Evolutionary conservation across 2,329 filamentous ascomycete genomes (phyloP).

Genomic region (Dactylellina drechsleri): DNA sequence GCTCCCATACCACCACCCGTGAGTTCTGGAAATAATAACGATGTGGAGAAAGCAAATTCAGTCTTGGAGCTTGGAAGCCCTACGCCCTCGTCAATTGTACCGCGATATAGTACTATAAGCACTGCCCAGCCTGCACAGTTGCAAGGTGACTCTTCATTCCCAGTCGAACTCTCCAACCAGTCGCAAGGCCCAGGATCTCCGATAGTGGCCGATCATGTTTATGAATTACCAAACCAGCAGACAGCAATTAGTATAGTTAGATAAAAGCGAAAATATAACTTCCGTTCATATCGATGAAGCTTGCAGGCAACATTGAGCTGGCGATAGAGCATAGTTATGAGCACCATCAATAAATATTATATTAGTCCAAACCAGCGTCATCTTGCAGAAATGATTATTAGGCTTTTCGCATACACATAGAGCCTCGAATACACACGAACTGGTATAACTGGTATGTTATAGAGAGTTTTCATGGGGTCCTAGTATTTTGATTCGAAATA

Average conservation of each 20-base stretch:
- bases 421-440: too few species aligned
- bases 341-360: too few species aligned
- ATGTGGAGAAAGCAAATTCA: not conserved
- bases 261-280: too few species aligned
- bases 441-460: too few species aligned
- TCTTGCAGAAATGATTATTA: too few species aligned
- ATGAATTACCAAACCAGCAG: slow-evolving; percentile 11
- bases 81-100: not conserved
- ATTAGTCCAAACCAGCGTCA: too few species aligned
- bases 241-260: not conserved
- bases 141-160: slow-evolving; percentile 24
- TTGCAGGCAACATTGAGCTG: too few species aligned
- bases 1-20: slow-evolving; percentile 15
- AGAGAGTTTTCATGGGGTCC: too few species aligned
- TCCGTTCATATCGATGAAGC: too few species aligned
- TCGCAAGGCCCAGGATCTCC: not conserved
- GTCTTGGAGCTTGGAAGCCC: slow-evolving; percentile 19
- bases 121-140: slow-evolving; percentile 15
- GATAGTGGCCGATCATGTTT: not conserved
- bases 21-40: not conserved
- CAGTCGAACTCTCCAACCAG: slow-evolving; percentile 13
- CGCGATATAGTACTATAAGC: slow-evolving; percentile 19
- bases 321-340: too few species aligned
- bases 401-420: too few species aligned
- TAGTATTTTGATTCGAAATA: too few species aligned